These are phyloP conservation scores for Chlorella sorokiniana DNA, from an alignment of 139 green algal species.

Conservation along the genomic window DNA sequence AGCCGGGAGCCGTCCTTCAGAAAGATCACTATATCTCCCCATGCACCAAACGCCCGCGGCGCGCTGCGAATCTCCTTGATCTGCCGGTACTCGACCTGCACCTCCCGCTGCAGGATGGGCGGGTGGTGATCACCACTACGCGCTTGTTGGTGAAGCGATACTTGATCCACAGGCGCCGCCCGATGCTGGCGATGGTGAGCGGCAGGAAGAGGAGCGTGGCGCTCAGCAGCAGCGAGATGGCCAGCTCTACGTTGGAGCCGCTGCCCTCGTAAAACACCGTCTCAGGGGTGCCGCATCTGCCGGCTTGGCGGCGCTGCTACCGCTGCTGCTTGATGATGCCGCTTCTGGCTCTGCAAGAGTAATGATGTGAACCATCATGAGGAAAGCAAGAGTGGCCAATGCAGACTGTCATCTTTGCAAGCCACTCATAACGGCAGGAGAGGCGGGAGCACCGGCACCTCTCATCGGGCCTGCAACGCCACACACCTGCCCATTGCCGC, in stretches of 20 bases:
- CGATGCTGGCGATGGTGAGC: constrained; percentile 61
- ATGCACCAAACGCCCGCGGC: constrained; percentile 59
- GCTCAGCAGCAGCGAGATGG: constrained; percentile 53
- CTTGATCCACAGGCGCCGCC: constrained; percentile 55
- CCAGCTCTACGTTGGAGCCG: constrained; percentile 54
- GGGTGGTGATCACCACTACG: constrained; percentile 59
- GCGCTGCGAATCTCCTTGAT: constrained; percentile 64
- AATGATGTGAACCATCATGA: not conserved
- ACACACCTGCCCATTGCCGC: not conserved
- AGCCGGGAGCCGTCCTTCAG: constrained; percentile 56
- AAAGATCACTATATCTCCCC: constrained; percentile 69
- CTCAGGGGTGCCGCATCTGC: constrained; percentile 15
- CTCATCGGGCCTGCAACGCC: too few relatives aligned
- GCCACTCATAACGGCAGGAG: too few relatives aligned
- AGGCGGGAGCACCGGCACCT: not conserved
- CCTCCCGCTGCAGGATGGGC: constrained; percentile 53
- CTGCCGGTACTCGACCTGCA: constrained; percentile 55
- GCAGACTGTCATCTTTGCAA: too few relatives aligned
- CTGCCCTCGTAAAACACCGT: constrained; percentile 60
- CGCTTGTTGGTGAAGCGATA: constrained; percentile 77
- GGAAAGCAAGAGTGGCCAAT: not conserved
- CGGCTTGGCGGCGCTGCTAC: too few relatives aligned
- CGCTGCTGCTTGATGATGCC: not conserved
- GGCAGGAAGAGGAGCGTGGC: constrained; percentile 66
- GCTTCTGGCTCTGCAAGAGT: constrained; percentile 17